Evolutionary conservation across 805 yeast species (phyloP), one percentile per base, ranked within the genome.

Genomic region (Saturnispora galanensis): DNA sequence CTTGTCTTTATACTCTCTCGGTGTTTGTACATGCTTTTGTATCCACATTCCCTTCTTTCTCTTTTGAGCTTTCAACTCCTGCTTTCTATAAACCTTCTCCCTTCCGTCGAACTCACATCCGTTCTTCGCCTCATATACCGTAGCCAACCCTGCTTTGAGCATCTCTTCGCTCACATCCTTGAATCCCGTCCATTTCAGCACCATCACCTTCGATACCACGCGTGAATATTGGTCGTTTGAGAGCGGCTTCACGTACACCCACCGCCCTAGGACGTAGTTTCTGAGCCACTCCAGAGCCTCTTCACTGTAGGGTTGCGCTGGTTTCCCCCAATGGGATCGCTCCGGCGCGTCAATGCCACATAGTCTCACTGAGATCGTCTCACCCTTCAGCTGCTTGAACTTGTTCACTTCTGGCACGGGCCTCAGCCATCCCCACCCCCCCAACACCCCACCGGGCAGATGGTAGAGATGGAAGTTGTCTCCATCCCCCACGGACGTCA

Each of bases 301-400:
- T 35, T 79, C 85, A 31, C 93, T 77, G 57, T 64, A 84, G 0
- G 93, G 90, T 59, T 93, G 98, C 0, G 95, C 83, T 0, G 94
- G 88, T 48, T 84, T 83, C 1, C 98, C 98, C 62, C 86, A 93
- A 66, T 93, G 97, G 1, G 95, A 76, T 36, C 94, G 68, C 58
- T 93, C 98, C 1, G 98, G 98, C 0, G 98, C 98, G 69, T 93
- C 98, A 12, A 90, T 81, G 0, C 97, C 98, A 62, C 93, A 84
- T 16, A 93, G 65, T 39, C 98, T 70, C 4, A 93, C 76, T 61
- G 82, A 80, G 32, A 93, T 66, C 0, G 98, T 93, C 51, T 80
- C 69, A 48, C 75, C 75, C 50, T 77, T 76, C 33, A 77, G 59
- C 64, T 73, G 54, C 45, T 62, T 57, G 36, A 62, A 62, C 39